phyloP scores from a whole-genome alignment of 768 basidiomycete species.

The Rubroboletus pulcherrimus region DNA sequence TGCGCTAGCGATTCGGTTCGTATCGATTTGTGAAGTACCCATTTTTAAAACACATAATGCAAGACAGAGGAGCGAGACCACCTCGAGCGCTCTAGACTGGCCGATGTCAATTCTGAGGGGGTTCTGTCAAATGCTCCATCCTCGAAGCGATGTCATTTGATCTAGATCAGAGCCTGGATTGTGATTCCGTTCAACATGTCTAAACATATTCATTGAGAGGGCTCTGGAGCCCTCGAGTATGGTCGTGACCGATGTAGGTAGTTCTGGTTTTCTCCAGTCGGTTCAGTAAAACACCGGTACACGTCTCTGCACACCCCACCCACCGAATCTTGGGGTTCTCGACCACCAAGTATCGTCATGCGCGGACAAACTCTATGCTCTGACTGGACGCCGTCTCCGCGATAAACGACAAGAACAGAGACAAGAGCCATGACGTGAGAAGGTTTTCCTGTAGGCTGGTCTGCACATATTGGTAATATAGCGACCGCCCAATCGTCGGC shows the following conservation, averaged over 20 bases:
- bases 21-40: background rate
- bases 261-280: constrained; percentile 39
- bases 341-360: constrained; percentile 83
- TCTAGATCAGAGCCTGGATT: background rate
- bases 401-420: constrained; percentile 72
- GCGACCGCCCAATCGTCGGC: constrained; percentile 52
- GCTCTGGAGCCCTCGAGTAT: too few relatives aligned
- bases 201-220: too few relatives aligned
- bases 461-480: constrained; percentile 66
- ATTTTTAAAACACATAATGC: background rate
- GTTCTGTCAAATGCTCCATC: background rate
- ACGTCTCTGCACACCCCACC: constrained; percentile 85
- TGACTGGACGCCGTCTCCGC: constrained; percentile 69
- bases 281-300: constrained; percentile 64
- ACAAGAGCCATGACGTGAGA: constrained; percentile 86
- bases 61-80: background rate
- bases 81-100: background rate
- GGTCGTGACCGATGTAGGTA: too few relatives aligned
- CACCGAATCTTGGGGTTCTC: constrained; percentile 81
- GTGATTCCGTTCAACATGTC: too few relatives aligned
- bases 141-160: background rate
- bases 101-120: background rate
- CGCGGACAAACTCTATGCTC: constrained; percentile 81
- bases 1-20: background rate
- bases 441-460: constrained; percentile 94